Evolutionary conservation across 192 early-diverging fungal species (phyloP).

Genomic region (Rhizoclosmatium globosum): DNA sequence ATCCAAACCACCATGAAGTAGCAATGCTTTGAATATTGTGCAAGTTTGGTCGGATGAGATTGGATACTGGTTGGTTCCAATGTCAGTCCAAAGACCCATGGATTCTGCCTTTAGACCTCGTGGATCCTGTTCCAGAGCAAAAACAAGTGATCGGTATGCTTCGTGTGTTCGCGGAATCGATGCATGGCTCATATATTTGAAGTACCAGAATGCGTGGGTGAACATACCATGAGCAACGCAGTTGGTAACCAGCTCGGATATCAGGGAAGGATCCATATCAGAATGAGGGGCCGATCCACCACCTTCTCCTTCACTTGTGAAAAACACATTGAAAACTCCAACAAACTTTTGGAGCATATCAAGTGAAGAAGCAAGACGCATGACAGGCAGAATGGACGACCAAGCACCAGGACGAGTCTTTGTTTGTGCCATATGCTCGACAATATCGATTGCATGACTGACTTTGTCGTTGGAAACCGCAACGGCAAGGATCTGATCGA

Average conservation of each 20-base stretch:
- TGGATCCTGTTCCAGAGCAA: slow-evolving; percentile 22
- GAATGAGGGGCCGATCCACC: slow-evolving; percentile 13
- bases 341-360: slow-evolving; percentile 36
- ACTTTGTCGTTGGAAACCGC: slow-evolving; percentile 10
- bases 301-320: slow-evolving; percentile 13
- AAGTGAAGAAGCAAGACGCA: slow-evolving; percentile 26
- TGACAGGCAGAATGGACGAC: slow-evolving; percentile 31
- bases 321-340: slow-evolving; percentile 34
- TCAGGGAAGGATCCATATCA: slow-evolving; percentile 28
- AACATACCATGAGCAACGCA: slow-evolving; percentile 39
- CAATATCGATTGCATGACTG: slow-evolving; percentile 26
- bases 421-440: slow-evolving; percentile 36
- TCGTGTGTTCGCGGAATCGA: slow-evolving; percentile 11
- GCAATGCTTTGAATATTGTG: slow-evolving; percentile 24
- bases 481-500: slow-evolving; percentile 18
- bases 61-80: slow-evolving; percentile 16
- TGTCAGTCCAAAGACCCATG: slow-evolving; percentile 20
- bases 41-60: background rate
- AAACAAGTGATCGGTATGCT: slow-evolving; percentile 23
- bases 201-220: slow-evolving; percentile 41
- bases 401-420: slow-evolving; percentile 23
- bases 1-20: slow-evolving; percentile 18
- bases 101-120: slow-evolving; percentile 16
- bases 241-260: slow-evolving; percentile 36
- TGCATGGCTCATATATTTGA: slow-evolving; percentile 39